A percentile compares a stretch with the other conserved stretches of the same genome.
phyloP scores from a whole-genome alignment of 805 yeast genomes.

The Pichia eremophila region DNA sequence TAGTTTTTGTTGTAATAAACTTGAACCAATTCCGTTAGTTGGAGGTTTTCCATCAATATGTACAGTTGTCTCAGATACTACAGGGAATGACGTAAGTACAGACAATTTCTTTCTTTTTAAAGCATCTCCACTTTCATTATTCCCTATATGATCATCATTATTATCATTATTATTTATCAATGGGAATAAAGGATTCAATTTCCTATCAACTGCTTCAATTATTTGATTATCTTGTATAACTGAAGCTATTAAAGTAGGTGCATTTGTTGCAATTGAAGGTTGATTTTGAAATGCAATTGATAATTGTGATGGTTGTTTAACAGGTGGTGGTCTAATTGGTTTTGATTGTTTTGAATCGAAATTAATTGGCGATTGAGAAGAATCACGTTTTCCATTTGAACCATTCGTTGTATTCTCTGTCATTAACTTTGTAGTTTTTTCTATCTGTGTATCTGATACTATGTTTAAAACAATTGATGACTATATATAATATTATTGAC shows the following conservation, averaged over 20 bases:
- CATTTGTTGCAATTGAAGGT: not conserved
- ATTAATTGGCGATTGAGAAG: not conserved
- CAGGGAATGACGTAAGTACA: not conserved
- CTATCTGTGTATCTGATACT: no score
- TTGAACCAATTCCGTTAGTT: not conserved
- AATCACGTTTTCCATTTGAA: no score
- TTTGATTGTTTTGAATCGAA: not conserved
- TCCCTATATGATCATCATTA: not conserved
- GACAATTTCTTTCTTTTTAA: not conserved
- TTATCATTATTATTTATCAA: not conserved
- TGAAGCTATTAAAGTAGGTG: not conserved
- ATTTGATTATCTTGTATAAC: not conserved
- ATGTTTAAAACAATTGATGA: no score
- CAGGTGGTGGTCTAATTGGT: not conserved
- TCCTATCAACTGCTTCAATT: slow-evolving; percentile 1
- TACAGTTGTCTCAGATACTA: not conserved
- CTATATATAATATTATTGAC: no score
- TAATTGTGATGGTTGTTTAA: slow-evolving; percentile 2
- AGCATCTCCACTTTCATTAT: not conserved
- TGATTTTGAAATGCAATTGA: slow-evolving; percentile 8
- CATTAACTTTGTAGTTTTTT: no score
- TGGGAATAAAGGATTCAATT: not conserved
- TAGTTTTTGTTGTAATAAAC: not conserved
- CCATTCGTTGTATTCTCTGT: no score
- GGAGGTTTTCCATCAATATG: not conserved